Percentiles rank a stretch among this genome's conserved stretches.
Conservation (phyloP, 2,329 filamentous ascomycete species). For the Hymenoscyphus scutula region DNA sequence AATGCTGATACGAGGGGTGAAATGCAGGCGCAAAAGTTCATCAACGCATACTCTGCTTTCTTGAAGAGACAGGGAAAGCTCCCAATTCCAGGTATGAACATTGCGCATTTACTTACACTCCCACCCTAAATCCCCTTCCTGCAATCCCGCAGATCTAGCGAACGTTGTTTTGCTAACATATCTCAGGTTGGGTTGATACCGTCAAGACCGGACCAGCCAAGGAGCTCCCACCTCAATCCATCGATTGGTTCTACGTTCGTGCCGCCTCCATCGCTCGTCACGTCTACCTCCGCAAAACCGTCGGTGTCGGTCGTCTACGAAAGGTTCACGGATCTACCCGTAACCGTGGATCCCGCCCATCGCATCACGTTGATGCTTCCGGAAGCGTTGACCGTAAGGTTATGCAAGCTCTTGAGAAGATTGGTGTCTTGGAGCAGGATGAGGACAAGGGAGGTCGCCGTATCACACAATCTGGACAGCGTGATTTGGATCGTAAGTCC, state of each 20-base stretch:
- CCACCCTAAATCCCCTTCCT: background rate
- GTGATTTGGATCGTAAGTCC: conserved; percentile 85
- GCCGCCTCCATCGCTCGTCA: conserved; percentile 94
- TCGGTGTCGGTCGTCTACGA: conserved; percentile 95
- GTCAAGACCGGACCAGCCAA: conserved; percentile 97
- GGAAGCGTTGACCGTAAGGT: conserved; percentile 97
- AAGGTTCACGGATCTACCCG: conserved; percentile 95
- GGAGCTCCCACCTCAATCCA: conserved; percentile 96
- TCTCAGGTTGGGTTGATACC: conserved; percentile 92
- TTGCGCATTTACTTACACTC: conserved; percentile 6
- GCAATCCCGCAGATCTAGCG: background rate
- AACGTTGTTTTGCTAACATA: conserved; percentile 24
- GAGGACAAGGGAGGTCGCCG: conserved; percentile 98
- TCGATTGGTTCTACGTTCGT: conserved; percentile 94
- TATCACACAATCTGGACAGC: conserved; percentile 97
- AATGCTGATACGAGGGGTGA: conserved; percentile 56
- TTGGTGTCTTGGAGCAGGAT: conserved; percentile 94
- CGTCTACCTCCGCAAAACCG: conserved; percentile 99
- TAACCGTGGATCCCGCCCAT: conserved; percentile 92
- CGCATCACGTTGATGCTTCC: conserved; percentile 92
- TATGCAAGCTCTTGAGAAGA: conserved; percentile 97
- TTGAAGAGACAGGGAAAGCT: conserved; percentile 94
- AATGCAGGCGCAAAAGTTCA: conserved; percentile 81
- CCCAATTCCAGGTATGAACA: conserved; percentile 76
- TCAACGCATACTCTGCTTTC: conserved; percentile 81